Conservation (phyloP, 352 stramenopile genomes). For the Globisporangium paddicum region DNA sequence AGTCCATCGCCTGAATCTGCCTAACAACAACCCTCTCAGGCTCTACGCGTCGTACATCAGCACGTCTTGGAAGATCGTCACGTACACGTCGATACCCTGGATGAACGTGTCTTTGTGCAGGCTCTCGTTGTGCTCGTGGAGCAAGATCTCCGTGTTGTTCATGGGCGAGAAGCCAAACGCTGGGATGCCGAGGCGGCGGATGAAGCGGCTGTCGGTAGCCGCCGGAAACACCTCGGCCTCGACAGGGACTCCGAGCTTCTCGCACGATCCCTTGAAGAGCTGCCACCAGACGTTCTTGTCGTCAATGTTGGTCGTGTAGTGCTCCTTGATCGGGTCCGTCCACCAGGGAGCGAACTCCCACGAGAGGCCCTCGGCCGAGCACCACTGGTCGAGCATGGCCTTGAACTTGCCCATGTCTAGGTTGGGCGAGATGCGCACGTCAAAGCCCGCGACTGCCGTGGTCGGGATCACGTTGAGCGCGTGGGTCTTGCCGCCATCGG, state of each 20-base stretch:
- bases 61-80: constrained; percentile 34
- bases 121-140: constrained; percentile 96
- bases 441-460: constrained; percentile 82
- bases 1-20: too few species aligned
- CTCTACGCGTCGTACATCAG: constrained; percentile 14
- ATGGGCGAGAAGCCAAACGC: constrained; percentile 94
- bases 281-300: constrained; percentile 38
- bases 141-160: constrained; percentile 89
- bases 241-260: constrained; percentile 27
- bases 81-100: constrained; percentile 88
- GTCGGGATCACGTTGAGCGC: constrained; percentile 94
- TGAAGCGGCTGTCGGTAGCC: constrained; percentile 90
- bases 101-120: constrained; percentile 89
- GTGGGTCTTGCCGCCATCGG: constrained; percentile 74
- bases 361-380: constrained; percentile 61
- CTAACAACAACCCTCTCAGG: too few species aligned
- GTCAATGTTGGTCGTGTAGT: constrained; percentile 46
- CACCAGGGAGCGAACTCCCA: constrained; percentile 52
- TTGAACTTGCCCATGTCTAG: constrained; percentile 77
- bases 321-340: constrained; percentile 38
- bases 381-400: constrained; percentile 88
- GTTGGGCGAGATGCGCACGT: constrained; percentile 91
- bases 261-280: constrained; percentile 32
- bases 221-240: constrained; percentile 92
- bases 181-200: constrained; percentile 86